phyloP scores from a whole-genome alignment of 257 asterid genomes.

The Buddleja alternifolia region DNA sequence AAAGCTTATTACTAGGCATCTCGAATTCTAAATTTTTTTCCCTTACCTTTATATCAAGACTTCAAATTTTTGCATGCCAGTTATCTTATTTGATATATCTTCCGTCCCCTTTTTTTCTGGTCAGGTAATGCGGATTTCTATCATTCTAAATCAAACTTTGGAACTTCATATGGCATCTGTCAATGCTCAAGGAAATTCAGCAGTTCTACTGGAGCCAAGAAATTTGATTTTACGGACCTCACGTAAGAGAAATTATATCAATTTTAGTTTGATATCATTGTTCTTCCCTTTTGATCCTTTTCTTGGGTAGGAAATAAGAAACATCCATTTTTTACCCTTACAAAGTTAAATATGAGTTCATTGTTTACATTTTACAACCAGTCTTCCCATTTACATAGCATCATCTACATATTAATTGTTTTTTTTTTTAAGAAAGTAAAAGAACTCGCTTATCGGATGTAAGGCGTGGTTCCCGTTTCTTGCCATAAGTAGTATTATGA shows the following conservation, averaged over 20 bases:
- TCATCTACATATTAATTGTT: no score
- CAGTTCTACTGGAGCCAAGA: slow-evolving; percentile 43
- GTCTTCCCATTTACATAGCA: no score
- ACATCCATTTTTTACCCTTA: no score
- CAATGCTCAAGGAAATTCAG: slow-evolving; percentile 51
- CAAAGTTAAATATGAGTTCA: no score
- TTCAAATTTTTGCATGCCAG: neutral
- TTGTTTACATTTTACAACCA: no score
- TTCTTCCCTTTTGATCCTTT: neutral
- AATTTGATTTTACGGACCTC: slow-evolving; percentile 83
- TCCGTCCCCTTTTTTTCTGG: slow-evolving; percentile 23
- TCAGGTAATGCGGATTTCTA: slow-evolving; percentile 50
- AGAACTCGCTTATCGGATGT: no score
- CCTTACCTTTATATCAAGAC: neutral
- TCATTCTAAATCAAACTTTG: slow-evolving; percentile 38
- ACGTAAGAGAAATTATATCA: slow-evolving; percentile 57
- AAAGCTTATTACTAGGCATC: neutral
- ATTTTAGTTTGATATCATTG: slow-evolving; percentile 23
- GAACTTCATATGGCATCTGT: slow-evolving; percentile 36
- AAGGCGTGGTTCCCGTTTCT: no score
- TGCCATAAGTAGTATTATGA: no score
- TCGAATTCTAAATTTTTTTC: neutral
- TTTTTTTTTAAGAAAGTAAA: no score
- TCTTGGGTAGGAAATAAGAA: no score
- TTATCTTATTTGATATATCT: slow-evolving; percentile 25